phyloP scores from a whole-genome alignment of 352 stramenopile genomes.

The Globisporangium mamillatum region DNA sequence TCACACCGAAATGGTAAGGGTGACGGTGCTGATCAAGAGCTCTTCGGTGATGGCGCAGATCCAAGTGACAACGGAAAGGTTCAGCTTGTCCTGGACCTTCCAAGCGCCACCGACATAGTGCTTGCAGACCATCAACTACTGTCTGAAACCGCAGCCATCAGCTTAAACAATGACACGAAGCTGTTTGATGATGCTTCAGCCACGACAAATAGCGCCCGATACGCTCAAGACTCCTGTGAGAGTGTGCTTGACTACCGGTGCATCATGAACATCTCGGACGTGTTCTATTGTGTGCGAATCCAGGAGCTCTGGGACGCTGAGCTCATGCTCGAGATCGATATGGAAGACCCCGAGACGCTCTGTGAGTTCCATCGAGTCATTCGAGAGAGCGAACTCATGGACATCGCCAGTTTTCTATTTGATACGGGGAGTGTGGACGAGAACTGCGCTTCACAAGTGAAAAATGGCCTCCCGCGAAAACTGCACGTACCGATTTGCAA shows the following conservation, averaged over 20 bases:
- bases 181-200: not conserved
- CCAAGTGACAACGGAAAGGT: not conserved
- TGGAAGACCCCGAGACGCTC: conserved; percentile 51
- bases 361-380: conserved; percentile 31
- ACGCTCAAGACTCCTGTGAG: not conserved
- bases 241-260: conserved; percentile 52
- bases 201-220: not conserved
- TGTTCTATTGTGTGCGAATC: conserved; percentile 59
- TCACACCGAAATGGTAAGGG: not conserved
- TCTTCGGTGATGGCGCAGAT: not conserved
- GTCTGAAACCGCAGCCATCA: not conserved
- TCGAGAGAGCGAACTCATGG: conserved; percentile 29
- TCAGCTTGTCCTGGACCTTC: conserved; percentile 41
- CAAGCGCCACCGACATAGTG: not conserved
- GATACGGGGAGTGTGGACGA: conserved; percentile 16
- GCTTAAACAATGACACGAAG: not conserved
- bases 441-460: conserved; percentile 22
- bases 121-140: not conserved
- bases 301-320: conserved; percentile 66
- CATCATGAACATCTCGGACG: conserved; percentile 40
- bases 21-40: not conserved
- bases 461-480: conserved; percentile 26
- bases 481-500: conserved; percentile 27
- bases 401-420: conserved; percentile 34
- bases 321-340: conserved; percentile 49